Evolutionary conservation across 2,329 filamentous ascomycete genomes (phyloP), one percentile per base, ranked within the genome.

Genomic region (Ceratocystis ficicola): DNA sequence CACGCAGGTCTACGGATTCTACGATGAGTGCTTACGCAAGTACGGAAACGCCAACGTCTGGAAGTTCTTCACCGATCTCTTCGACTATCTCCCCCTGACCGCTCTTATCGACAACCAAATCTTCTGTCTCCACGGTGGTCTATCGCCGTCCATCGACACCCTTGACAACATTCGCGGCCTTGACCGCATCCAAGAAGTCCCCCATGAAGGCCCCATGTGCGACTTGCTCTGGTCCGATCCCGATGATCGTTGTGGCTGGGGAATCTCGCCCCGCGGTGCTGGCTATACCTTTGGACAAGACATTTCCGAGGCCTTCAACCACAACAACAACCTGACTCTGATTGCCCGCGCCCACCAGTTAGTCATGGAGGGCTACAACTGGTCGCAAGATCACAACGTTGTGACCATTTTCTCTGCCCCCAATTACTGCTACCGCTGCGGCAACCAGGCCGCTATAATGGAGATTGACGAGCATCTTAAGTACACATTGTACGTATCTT

Each of bases 401-500:
- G 94, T 99, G 68, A 99, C 94, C 46, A 97, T 99, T 73, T 99
- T 99, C 80, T 96, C 73, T 86, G 89, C 89, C 65, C 89, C 89
- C 69, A 93, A 93, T 77, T 99, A 99, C 82, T 99, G 93, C 81
- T 97, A 99, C 82, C 86, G 94, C 76, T 99, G 94, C 75, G 94
- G 94, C 74, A 99, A 99, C 78, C 94, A 97, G 78, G 94, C 94
- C 66, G 94, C 94, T n/a, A 97, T 99, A 76, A 99, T 99, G 94
- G 94, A 97, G 78, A 99, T 99, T 76, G 94, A 97, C 71, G 94
- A 99, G 79, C 92, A 97, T 76, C 80, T 99, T 75, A 97, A 99
- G 81, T 99, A 97, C 79, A 97, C 94, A 73, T 97, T 99, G 93
- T 96, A 83, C 77, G 91, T 86, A 44, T 36, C 59, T 22, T 25